Percentiles rank a stretch among this genome's conserved stretches.
These are phyloP conservation scores for Chytridiales sp. DNA, from an alignment of 371 early-diverging fungal genomes.

Conservation along the genomic window DNA sequence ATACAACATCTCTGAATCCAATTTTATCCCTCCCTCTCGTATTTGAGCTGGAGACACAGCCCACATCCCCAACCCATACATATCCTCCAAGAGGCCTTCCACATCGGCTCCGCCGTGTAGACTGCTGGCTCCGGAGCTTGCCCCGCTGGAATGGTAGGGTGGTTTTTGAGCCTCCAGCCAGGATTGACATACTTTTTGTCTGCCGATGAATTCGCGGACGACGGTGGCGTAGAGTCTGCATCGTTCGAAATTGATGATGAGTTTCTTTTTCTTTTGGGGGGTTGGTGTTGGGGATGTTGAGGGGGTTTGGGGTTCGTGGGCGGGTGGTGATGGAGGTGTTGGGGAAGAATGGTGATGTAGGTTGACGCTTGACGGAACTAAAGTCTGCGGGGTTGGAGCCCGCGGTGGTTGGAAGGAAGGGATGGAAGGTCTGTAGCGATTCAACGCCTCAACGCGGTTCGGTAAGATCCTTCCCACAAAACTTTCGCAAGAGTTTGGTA, in stretches of 20 bases:
- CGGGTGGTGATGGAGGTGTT: not conserved
- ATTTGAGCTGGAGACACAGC: too few species aligned
- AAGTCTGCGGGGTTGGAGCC: not conserved
- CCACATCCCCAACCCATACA: too few species aligned
- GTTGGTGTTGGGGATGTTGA: not conserved
- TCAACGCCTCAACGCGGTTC: not conserved
- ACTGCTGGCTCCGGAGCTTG: too few species aligned
- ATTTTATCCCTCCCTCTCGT: too few species aligned
- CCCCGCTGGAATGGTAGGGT: too few species aligned
- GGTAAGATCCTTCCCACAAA: not conserved
- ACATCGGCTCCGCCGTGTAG: too few species aligned
- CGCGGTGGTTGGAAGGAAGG: not conserved
- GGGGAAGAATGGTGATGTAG: not conserved
- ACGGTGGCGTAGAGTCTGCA: not conserved
- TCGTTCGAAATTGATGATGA: constrained; percentile 4
- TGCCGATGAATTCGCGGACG: not conserved
- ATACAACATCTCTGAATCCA: too few species aligned
- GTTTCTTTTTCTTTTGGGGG: not conserved
- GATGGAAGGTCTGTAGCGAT: not conserved
- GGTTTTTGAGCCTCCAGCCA: too few species aligned
- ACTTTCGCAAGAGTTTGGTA: not conserved
- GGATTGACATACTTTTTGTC: not conserved
- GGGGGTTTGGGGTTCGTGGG: not conserved
- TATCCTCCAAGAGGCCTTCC: too few species aligned
- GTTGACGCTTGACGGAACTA: not conserved